A percentile compares a stretch with the other conserved stretches of the same genome.
Evolutionary conservation across 1,284 basidiomycete species (phyloP).

Genomic region (Melampsora larici-populina): DNA sequence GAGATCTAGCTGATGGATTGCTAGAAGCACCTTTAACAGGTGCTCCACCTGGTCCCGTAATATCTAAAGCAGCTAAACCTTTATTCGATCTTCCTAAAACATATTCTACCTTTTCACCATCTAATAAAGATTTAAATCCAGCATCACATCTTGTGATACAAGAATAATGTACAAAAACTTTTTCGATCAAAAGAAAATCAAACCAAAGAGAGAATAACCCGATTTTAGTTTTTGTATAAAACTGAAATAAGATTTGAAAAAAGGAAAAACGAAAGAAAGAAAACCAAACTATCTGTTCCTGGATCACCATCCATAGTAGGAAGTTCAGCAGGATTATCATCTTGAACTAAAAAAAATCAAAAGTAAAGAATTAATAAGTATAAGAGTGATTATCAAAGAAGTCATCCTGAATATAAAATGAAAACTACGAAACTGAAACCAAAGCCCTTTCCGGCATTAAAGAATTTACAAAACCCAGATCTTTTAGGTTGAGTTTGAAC

Average conservation of each 20-base stretch:
- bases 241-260: not conserved
- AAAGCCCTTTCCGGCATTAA: constrained; percentile 43
- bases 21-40: constrained; percentile 31
- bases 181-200: not conserved
- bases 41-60: constrained; percentile 34
- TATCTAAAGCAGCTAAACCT: constrained; percentile 39
- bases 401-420: not conserved
- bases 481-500: constrained; percentile 24
- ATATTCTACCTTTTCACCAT: constrained; percentile 42
- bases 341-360: constrained; percentile 20
- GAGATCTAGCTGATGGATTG: constrained; percentile 21
- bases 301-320: constrained; percentile 34
- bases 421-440: constrained; percentile 25
- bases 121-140: constrained; percentile 39
- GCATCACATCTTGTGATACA: constrained; percentile 37
- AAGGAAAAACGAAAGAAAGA: not conserved
- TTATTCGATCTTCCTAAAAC: constrained; percentile 36
- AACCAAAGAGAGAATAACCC: not conserved
- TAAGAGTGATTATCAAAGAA: not conserved
- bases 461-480: constrained; percentile 41
- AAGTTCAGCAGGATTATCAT: constrained; percentile 33
- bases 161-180: constrained; percentile 42
- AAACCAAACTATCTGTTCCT: constrained; percentile 33
- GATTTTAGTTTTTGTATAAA: not conserved
- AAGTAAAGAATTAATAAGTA: not conserved